phyloP scores from a whole-genome alignment of 495 filamentous ascomycete genomes.

The Rhypophila decipiens region DNA sequence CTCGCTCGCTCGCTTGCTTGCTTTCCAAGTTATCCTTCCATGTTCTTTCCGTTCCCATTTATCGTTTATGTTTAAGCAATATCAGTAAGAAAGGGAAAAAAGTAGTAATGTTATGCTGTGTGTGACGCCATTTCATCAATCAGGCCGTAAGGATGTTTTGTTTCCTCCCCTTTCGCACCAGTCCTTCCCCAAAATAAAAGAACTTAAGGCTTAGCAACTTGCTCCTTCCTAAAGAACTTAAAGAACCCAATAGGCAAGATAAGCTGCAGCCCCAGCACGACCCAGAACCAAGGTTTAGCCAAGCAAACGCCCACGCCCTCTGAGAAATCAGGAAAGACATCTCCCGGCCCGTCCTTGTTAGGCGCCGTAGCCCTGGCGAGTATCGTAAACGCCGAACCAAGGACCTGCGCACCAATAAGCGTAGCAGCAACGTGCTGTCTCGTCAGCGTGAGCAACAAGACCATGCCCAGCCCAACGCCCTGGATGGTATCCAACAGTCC shows the following conservation, averaged over 20 bases:
- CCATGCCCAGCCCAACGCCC: constrained; percentile 54
- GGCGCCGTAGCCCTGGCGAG: constrained; percentile 45
- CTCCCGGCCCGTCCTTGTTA: constrained; percentile 47
- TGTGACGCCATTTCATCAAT: neutral
- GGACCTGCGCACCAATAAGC: constrained; percentile 48
- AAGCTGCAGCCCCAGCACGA: constrained; percentile 52
- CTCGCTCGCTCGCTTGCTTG: too few relatives aligned
- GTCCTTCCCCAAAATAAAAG: neutral
- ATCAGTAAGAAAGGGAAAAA: too few relatives aligned
- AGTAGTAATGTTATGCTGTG: too few relatives aligned
- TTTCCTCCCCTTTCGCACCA: too few relatives aligned
- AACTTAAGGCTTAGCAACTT: constrained; percentile 55
- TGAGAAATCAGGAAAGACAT: constrained; percentile 53
- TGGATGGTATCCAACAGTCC: constrained; percentile 56
- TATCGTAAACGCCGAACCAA: constrained; percentile 35
- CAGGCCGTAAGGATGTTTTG: neutral
- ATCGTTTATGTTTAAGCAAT: too few relatives aligned
- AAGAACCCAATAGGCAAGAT: constrained; percentile 52
- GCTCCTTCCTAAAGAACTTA: constrained; percentile 64
- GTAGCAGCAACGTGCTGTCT: constrained; percentile 52
- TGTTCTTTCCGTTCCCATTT: too few relatives aligned
- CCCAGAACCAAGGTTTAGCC: constrained; percentile 58
- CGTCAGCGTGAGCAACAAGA: constrained; percentile 54
- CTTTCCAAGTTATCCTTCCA: too few relatives aligned
- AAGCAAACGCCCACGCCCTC: constrained; percentile 28